These are phyloP conservation scores for Zymoseptoria brevis DNA, from an alignment of 2,329 filamentous ascomycete species.

Conservation along the genomic window DNA sequence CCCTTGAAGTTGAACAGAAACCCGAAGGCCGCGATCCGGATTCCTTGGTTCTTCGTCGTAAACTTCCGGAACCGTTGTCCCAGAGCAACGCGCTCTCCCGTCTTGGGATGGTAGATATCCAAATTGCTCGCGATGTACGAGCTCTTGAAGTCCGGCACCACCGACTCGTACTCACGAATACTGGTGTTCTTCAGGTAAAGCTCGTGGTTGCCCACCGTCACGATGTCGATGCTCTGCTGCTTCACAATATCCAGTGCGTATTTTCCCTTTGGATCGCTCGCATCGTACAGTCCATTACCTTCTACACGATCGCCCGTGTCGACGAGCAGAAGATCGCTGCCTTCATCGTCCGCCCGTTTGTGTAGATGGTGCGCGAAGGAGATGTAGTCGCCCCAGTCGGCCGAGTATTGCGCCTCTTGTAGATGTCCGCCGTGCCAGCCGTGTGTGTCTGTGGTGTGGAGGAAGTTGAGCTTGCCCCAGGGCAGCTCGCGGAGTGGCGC, in stretches of 20 bases:
- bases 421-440: conserved; percentile 93
- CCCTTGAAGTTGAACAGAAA: conserved; percentile 91
- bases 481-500: conserved; percentile 75
- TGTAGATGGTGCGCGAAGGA: conserved; percentile 83
- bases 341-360: conserved; percentile 66
- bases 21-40: conserved; percentile 79
- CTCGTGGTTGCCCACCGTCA: conserved; percentile 91
- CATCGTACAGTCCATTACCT: conserved; percentile 90
- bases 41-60: conserved; percentile 78
- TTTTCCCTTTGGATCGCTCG: conserved; percentile 74
- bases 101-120: conserved; percentile 70
- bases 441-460: conserved; percentile 93
- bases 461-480: conserved; percentile 88
- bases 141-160: conserved; percentile 72
- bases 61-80: conserved; percentile 82
- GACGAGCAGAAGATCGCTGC: conserved; percentile 80
- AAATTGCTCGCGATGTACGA: conserved; percentile 87
- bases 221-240: conserved; percentile 72
- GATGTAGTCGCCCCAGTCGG: conserved; percentile 96
- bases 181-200: conserved; percentile 76
- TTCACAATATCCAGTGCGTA: conserved; percentile 84
- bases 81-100: conserved; percentile 64
- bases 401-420: conserved; percentile 85
- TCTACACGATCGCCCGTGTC: conserved; percentile 93
- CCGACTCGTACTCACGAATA: conserved; percentile 67